Percentiles rank a stretch among this genome's conserved stretches.
These are phyloP conservation scores for Trichoderma aggressivum DNA, from an alignment of 2,329 filamentous ascomycete species.

Conservation along the genomic window DNA sequence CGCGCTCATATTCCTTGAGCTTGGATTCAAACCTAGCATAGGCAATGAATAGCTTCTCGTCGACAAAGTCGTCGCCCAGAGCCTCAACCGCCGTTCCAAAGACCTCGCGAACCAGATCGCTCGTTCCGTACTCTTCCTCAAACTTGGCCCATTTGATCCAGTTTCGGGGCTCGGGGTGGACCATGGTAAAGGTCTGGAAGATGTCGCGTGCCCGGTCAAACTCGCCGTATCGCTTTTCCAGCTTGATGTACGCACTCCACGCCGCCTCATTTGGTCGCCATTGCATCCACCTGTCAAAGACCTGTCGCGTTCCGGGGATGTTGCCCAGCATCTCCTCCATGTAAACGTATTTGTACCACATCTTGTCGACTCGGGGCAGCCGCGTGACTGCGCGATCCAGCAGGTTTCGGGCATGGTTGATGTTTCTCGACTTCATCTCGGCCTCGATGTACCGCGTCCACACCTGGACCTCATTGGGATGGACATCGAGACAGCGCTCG, in stretches of 20 bases:
- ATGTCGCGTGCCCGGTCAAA: constrained; percentile 86
- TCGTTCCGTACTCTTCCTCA: constrained; percentile 92
- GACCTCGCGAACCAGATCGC: constrained; percentile 86
- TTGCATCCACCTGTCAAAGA: constrained; percentile 97
- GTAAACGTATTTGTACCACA: constrained; percentile 99
- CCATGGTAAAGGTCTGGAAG: constrained; percentile 83
- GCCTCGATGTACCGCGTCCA: constrained; percentile 95
- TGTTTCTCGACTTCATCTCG: constrained; percentile 90
- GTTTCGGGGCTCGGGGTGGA: constrained; percentile 91
- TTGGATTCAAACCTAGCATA: constrained; percentile 95
- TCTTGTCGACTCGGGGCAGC: constrained; percentile 84
- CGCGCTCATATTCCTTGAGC: constrained; percentile 90
- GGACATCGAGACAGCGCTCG: constrained; percentile 89
- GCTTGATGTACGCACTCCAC: constrained; percentile 93
- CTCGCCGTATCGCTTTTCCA: constrained; percentile 93
- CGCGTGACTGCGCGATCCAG: constrained; percentile 93
- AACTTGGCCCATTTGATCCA: constrained; percentile 99
- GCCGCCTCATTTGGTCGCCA: constrained; percentile 97
- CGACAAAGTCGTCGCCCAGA: constrained; percentile 90
- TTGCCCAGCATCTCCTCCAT: constrained; percentile 98
- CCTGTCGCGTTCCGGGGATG: constrained; percentile 83
- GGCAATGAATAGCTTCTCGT: constrained; percentile 91
- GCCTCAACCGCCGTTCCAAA: constrained; percentile 86
- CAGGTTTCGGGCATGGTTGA: constrained; percentile 93
- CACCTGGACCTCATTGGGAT: constrained; percentile 78